Evolutionary conservation across 2,329 filamentous ascomycete genomes (phyloP), one percentile per base, ranked within the genome.

Genomic region (Shiraia bambusicola): DNA sequence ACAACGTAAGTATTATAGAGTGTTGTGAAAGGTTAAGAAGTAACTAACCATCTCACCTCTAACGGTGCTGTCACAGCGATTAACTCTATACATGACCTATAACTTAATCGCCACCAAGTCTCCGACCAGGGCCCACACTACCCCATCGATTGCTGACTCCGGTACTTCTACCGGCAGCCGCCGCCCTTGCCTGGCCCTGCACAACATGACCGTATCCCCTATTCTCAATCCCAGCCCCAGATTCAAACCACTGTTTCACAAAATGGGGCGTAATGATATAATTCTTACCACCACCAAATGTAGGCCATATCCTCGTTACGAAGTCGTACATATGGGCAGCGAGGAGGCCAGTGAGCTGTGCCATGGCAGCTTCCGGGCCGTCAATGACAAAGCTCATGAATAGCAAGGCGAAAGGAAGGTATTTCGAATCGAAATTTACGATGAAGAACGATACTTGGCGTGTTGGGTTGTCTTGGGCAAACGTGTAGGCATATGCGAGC

Each of bases 271-370:
- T 93, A 11, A 77, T 75, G 26, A 96, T 76, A 34, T 85, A 77
- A 61, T 91, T 95, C 37, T 75, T 76, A 0, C 93, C 93, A 41
- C 88, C 87, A 24, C 90, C 92, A 63, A 93, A 93, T 40, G 87
- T 82, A 4, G 93, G 93, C 76, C 90, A 97, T 29, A 96, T 78
- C 34, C 88, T 81, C 2, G 87, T 89, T 35, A 96, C 69, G 63
- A 97, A 98, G 65, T 97, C 88, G 69, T 89, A 95, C 14, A 93
- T 61, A 66, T 98, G 93, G 4, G 91, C 91, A 10, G 91, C 88
- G 30, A 95, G 52, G 9, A 98, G 76, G n/a, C 93, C 93, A 25
- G 81, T 87, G 4, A 82, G 68, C 61, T 94, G 83, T 3, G 83
- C 59, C 41, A 87, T 63, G 9, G 87, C 78, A 13, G 70, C 71